Evolutionary conservation across 257 asterid genomes (phyloP).

Genomic region (Craterostigma plantagineum): DNA sequence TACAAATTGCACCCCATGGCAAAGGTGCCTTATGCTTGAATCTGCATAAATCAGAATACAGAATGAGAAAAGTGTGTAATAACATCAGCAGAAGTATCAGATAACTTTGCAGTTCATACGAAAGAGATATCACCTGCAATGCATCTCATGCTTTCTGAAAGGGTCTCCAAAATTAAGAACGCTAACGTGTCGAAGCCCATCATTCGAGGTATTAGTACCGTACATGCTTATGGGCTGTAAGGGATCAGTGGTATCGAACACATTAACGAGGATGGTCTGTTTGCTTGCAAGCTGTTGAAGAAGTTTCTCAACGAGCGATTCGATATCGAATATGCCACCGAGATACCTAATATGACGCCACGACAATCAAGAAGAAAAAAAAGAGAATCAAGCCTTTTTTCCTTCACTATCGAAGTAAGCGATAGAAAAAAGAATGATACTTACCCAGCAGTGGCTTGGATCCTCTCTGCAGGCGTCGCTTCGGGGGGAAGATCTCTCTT

Average conservation of each 20-base stretch:
- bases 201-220: slow-evolving; percentile 35
- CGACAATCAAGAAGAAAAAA: too few species aligned
- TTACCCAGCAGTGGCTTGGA: slow-evolving; percentile 77
- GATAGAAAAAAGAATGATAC: too few species aligned
- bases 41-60: slow-evolving; percentile 33
- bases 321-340: slow-evolving; percentile 95
- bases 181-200: slow-evolving; percentile 48
- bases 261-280: slow-evolving; percentile 81
- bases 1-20: slow-evolving; percentile 58
- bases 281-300: slow-evolving; percentile 98
- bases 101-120: too few species aligned
- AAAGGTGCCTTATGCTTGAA: slow-evolving; percentile 88
- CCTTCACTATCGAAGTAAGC: too few species aligned
- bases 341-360: too few species aligned
- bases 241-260: slow-evolving; percentile 58
- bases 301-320: slow-evolving; percentile 90
- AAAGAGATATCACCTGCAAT: slow-evolving; percentile 46
- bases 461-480: slow-evolving; percentile 65
- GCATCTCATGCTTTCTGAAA: slow-evolving; percentile 89
- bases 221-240: slow-evolving; percentile 84
- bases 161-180: slow-evolving; percentile 92
- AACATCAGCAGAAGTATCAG: not conserved
- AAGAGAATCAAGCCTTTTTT: too few species aligned
- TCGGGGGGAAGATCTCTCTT: slow-evolving; percentile 48
- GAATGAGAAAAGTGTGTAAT: too few species aligned